Percentiles rank a stretch among this genome's conserved stretches.
Evolutionary conservation across 345 rosid species (phyloP).

Genomic region (Hibiscus mutabilis): DNA sequence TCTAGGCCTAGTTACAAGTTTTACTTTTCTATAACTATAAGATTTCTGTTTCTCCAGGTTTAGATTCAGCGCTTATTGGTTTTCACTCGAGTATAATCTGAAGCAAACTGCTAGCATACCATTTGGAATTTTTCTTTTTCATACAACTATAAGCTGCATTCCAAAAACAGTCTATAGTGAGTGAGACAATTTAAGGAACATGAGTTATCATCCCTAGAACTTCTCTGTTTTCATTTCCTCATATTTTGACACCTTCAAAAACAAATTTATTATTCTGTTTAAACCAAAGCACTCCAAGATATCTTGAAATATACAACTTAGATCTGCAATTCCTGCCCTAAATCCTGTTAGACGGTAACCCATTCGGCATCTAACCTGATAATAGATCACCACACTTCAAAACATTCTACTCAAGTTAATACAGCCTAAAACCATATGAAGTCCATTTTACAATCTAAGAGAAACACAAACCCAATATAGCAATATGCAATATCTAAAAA

Average conservation of each 20-base stretch:
- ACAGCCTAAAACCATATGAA: background rate
- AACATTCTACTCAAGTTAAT: background rate
- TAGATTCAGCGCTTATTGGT: background rate
- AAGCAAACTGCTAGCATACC: background rate
- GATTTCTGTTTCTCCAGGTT: background rate
- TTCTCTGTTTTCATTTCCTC: background rate
- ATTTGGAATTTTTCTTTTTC: background rate
- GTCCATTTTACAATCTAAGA: background rate
- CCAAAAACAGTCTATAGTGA: background rate
- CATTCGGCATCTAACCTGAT: background rate
- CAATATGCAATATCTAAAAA: conserved; percentile 1
- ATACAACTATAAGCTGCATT: background rate
- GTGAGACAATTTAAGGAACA: background rate
- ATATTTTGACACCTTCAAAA: background rate
- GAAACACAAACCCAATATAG: background rate
- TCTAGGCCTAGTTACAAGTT: background rate
- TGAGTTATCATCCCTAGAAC: background rate
- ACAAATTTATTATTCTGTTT: background rate
- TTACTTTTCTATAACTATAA: background rate
- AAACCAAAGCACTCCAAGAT: background rate
- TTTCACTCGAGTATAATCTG: background rate
- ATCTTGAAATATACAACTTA: background rate
- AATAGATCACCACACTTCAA: background rate
- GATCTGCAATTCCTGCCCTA: background rate
- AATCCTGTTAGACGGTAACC: background rate